These are phyloP conservation scores for Phytophthora sojae DNA, from an alignment of 352 stramenopile species.

Conservation along the genomic window DNA sequence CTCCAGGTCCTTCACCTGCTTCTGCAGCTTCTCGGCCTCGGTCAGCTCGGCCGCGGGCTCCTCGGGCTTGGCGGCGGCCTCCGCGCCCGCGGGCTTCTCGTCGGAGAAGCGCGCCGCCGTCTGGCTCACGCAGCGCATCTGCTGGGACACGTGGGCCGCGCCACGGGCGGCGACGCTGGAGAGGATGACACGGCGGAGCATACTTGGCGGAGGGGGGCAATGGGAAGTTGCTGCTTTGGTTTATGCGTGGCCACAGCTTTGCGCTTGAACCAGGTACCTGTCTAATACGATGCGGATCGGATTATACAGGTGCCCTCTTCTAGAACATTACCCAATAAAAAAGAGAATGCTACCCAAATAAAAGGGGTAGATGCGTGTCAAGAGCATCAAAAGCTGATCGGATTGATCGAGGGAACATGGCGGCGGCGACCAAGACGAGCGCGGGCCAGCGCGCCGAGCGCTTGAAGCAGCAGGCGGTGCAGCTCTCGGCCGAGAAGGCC, in stretches of 20 bases:
- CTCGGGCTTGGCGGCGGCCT: constrained; percentile 17
- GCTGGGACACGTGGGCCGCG: constrained; percentile 46
- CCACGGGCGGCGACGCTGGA: constrained; percentile 44
- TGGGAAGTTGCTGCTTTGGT: constrained; percentile 7
- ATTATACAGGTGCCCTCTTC: neutral
- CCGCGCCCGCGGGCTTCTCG: constrained; percentile 51
- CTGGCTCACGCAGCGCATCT: constrained; percentile 58
- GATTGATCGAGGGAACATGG: neutral
- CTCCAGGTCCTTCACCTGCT: constrained; percentile 80
- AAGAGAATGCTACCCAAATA: neutral
- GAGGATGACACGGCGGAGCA: constrained; percentile 74
- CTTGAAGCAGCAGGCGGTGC: constrained; percentile 29
- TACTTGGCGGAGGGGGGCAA: constrained; percentile 15
- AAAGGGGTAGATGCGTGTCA: neutral
- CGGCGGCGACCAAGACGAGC: constrained; percentile 28
- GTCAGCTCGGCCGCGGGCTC: constrained; percentile 18
- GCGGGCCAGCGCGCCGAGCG: constrained; percentile 26
- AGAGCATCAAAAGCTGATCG: neutral
- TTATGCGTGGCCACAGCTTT: neutral
- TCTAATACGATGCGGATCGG: neutral
- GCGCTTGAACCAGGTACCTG: neutral
- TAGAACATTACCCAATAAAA: constrained; percentile 3
- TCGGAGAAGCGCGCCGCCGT: constrained; percentile 52
- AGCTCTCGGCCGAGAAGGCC: constrained; percentile 40
- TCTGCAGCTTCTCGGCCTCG: constrained; percentile 58